phyloP scores from a whole-genome alignment of 805 yeast species.

The Ogataea nakhonphanomensis region DNA sequence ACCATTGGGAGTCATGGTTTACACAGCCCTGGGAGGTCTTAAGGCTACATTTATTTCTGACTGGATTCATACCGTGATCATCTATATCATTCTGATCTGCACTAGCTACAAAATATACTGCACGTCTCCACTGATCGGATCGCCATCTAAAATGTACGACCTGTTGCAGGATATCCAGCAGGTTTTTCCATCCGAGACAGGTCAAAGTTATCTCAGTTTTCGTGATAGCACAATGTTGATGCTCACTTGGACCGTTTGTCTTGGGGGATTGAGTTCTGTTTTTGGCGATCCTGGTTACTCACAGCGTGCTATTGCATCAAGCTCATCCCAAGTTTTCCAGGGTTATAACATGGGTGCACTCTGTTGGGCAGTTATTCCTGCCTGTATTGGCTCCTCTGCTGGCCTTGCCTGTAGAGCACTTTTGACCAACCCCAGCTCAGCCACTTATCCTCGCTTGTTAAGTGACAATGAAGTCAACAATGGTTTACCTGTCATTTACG shows the following conservation, averaged over 20 bases:
- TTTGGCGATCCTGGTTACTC: conserved; percentile 40
- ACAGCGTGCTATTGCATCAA: conserved; percentile 39
- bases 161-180: conserved; percentile 19
- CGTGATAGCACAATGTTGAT: conserved; percentile 34
- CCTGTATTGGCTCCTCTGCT: conserved; percentile 35
- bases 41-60: conserved; percentile 35
- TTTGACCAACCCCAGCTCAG: conserved; percentile 27
- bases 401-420: conserved; percentile 35
- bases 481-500: conserved; percentile 33
- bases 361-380: conserved; percentile 24
- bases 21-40: conserved; percentile 36
- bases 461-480: conserved; percentile 29
- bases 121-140: conserved; percentile 29
- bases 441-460: conserved; percentile 35
- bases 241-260: conserved; percentile 35
- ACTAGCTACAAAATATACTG: conserved; percentile 15
- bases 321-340: conserved; percentile 35
- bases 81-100: conserved; percentile 30
- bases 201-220: conserved; percentile 37
- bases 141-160: conserved; percentile 25
- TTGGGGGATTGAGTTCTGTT: conserved; percentile 38
- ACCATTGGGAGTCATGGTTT: conserved; percentile 34
- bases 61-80: conserved; percentile 34
- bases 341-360: conserved; percentile 37
- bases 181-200: conserved; percentile 27